These are phyloP conservation scores for Auxenochlorella pyrenoidosa DNA, from an alignment of 139 green algal genomes.

Conservation along the genomic window DNA sequence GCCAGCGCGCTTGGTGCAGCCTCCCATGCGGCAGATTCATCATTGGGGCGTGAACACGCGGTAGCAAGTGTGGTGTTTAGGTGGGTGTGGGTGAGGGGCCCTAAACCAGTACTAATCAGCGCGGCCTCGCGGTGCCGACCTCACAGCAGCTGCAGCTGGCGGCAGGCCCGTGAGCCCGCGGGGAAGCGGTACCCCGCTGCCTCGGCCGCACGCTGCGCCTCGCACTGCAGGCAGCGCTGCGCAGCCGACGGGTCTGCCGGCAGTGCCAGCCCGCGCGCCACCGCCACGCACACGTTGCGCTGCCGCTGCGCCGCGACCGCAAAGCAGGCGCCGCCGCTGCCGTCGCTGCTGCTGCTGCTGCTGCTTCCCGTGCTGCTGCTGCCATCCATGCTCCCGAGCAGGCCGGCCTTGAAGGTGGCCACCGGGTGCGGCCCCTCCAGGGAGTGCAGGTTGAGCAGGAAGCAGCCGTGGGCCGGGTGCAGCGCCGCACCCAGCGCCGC, in stretches of 20 bases:
- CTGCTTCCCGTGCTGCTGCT: neutral
- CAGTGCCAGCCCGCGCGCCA: conserved; percentile 8
- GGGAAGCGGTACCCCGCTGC: conserved; percentile 37
- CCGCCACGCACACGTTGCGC: conserved; percentile 24
- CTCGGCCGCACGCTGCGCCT: conserved; percentile 7
- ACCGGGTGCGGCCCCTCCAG: neutral
- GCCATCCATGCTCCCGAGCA: neutral
- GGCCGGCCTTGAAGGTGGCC: neutral
- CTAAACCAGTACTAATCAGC: no score
- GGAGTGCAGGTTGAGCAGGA: conserved; percentile 63
- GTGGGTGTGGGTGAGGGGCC: no score
- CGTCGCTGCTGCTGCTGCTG: neutral
- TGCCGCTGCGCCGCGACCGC: conserved; percentile 17
- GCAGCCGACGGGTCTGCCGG: neutral
- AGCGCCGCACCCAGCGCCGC: conserved; percentile 34
- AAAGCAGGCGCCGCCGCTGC: conserved; percentile 13
- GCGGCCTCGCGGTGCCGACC: no score
- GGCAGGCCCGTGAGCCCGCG: conserved; percentile 26
- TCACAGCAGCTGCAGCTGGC: neutral
- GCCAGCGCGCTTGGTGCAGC: no score
- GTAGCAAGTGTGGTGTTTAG: no score
- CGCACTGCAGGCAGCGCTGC: neutral
- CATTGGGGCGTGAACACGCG: no score
- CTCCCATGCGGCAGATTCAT: no score
- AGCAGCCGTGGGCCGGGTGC: conserved; percentile 56